phyloP scores from a whole-genome alignment of 2,329 filamentous ascomycete species.

The Pyrenochaeta sp. region DNA sequence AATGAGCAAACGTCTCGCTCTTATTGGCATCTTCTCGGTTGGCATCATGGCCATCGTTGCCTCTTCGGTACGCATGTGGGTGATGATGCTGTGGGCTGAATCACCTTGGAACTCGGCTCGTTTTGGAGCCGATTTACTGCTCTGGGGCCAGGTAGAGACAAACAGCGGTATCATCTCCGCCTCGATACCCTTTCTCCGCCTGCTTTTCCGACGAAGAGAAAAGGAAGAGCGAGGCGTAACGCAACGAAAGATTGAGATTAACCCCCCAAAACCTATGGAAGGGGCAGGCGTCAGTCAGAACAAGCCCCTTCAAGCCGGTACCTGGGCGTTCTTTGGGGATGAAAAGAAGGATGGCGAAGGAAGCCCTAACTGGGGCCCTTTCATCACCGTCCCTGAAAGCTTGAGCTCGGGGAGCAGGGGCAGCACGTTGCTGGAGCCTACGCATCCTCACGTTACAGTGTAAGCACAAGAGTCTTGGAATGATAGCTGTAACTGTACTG shows the following conservation, averaged over 20 bases:
- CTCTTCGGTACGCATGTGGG: conserved; percentile 48
- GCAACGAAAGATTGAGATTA: conserved; percentile 19
- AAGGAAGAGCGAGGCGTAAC: conserved; percentile 18
- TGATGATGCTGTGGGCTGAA: conserved; percentile 47
- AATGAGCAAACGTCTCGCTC: conserved; percentile 59
- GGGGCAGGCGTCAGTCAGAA: conserved; percentile 13
- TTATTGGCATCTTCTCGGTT: conserved; percentile 52
- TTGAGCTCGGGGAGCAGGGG: conserved; percentile 34
- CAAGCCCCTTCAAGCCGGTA: conserved; percentile 31
- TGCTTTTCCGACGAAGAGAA: conserved; percentile 47
- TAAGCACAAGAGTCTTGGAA: conserved; percentile 10
- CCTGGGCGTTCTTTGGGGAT: conserved; percentile 28
- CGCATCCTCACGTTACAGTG: conserved; percentile 23
- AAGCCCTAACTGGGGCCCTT: conserved; percentile 38
- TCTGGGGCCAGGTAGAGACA: conserved; percentile 60
- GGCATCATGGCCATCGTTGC: conserved; percentile 48
- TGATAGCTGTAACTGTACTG: conserved; percentile 14
- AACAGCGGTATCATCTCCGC: conserved; percentile 58
- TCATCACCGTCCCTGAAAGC: conserved; percentile 46
- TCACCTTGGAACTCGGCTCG: conserved; percentile 47
- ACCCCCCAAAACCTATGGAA: conserved; percentile 17
- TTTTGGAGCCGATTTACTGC: conserved; percentile 46
- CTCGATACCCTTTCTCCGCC: conserved; percentile 55
- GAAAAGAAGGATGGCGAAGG: conserved; percentile 20
- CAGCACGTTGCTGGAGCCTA: conserved; percentile 26